Evolutionary conservation across 805 yeast genomes (phyloP), one percentile per base, ranked within the genome.

Genomic region (Yamadazyma olivae): DNA sequence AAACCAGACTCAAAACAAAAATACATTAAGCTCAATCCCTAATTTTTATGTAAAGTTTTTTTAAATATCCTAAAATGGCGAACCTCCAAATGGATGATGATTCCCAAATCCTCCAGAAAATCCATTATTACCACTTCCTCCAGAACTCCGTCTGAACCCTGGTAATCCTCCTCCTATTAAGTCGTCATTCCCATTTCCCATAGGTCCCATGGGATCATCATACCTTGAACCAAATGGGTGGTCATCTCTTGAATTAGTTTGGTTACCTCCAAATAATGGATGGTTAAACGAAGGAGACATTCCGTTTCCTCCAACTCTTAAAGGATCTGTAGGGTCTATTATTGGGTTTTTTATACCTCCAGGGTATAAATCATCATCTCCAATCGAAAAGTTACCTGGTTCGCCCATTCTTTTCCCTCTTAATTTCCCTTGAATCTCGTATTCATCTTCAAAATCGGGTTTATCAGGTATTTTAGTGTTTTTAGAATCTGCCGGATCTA

Each of bases 361-460:
- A 33, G 82, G 83, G 40, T 71, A 61, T 28, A 75, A 54, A 49
- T 79, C 84, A 9, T 63, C 50, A 21, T 67, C 71, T 0, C 83
- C 84, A 25, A 74, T 63, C 0, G 64, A 36, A 4, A 67, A 64
- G 6, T 7, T 6, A 15, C 17, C 17, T 8, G 28, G 15, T 6
- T 25, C 7, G 14, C 44, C 14, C 17, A 12, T 12, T 20, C 30
- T 25, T 5, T 12, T n/a, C 2, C 27, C 23, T 23, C 20, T 13
- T 20, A n/a, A 12, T 13, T 26, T 17, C 19, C 36, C 29, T 27
- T 35, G 34, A 23, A 65, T 51, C 45, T 76, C 74, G 35, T 67
- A 68, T 43, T 77, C 82, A 47, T 73, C 78, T 17, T 73, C 78
- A 40, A 73, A 77, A 22, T 63, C 74, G 1, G 81, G 81, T 53